Base-by-base conservation (phyloP, 768 basidiomycete genomes). In the Mycena alexandri region DNA sequence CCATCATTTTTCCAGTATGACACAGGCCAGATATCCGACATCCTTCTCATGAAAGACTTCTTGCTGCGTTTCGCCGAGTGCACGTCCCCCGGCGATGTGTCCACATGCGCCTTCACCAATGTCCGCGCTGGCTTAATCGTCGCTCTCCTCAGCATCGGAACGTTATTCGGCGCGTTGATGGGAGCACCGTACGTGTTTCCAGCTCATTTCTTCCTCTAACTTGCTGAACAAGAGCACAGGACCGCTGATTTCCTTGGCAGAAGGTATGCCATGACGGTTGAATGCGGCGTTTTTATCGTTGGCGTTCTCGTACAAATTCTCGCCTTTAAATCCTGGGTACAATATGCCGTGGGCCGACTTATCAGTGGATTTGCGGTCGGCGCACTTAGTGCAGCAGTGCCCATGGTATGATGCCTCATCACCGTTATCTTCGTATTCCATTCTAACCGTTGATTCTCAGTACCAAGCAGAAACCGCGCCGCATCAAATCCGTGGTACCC, bases 1-100 rank as follows among this genome's bases (percentile, higher is more conserved):
- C 69, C 33, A 68, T 65, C 25, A 29, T 56, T 42, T 63, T 57
- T 60, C 22, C 57, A 83, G 80, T 90, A 91, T 70, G 90, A 92
- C 75, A 92, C 90, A 14, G 91, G 91, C 25, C 92, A 93, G 76
- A 93, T 94, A 68, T 89, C 89, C 57, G 90, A 91, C 74, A 90
- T 94, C 71, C 79, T 92, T 29, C 79, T 92, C 76, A 92, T 93
- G 90, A 75, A 84, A 13, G 89, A 91, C 77, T 92, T 92, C 76
- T 78, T 84, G 41, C 78, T 81, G 12, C 87, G 91, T 16, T 93
- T 94, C 72, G 90, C 84, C 2, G 77, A 79, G 17, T 89, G 89
- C 72, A 62, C 75, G 0, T 80, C 77, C 22, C 81, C 79, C 2
- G 75, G 79, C 12, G 81, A 79, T 53, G 76, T 74, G 3, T 71